Conservation (phyloP, 116 monocot genomes). For the Posidonia oceanica region DNA sequence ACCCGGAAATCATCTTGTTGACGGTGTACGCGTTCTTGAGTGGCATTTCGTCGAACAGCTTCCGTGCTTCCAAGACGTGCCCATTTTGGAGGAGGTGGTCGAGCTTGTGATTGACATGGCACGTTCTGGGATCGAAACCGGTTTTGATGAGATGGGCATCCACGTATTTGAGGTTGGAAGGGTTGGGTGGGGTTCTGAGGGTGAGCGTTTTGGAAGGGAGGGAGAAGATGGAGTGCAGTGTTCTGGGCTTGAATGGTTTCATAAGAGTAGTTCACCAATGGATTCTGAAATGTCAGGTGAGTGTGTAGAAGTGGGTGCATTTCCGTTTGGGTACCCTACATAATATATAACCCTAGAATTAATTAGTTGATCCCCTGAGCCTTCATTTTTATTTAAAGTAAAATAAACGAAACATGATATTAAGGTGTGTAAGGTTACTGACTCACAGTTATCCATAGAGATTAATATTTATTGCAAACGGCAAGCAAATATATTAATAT, state of each 20-base stretch:
- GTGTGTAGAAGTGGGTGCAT: no score
- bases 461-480: no score
- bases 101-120: constrained; percentile 24
- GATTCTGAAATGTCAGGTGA: no score
- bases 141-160: constrained; percentile 56
- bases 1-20: constrained; percentile 70
- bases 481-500: no score
- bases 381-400: no score
- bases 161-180: constrained; percentile 8
- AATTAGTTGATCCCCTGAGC: no score
- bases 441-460: no score
- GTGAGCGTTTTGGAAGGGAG: not conserved
- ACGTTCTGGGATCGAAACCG: constrained; percentile 40
- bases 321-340: no score
- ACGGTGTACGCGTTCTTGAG: constrained; percentile 34
- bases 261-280: not conserved
- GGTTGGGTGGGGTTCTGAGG: not conserved
- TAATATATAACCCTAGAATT: no score
- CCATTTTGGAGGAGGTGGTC: constrained; percentile 27
- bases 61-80: constrained; percentile 21
- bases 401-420: no score
- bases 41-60: constrained; percentile 74
- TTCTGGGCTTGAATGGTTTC: not conserved
- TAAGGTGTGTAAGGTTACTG: no score
- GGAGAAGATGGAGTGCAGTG: constrained; percentile 7